Base-by-base conservation (phyloP, 1,284 basidiomycete species). In the Clitocybe nebularis region DNA sequence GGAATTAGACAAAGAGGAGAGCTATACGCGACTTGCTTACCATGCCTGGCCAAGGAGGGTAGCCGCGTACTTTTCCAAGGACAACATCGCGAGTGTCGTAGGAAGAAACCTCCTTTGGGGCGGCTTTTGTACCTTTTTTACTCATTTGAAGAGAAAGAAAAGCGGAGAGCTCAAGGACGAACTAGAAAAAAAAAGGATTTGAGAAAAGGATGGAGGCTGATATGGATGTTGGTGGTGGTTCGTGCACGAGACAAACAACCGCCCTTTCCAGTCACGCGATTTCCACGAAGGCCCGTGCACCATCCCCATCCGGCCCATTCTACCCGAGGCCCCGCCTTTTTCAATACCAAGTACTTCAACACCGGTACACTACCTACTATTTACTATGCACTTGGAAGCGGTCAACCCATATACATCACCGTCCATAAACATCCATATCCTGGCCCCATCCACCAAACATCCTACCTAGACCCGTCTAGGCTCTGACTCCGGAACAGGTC, bases 41-140 rank as follows among this genome's bases (percentile, higher is more conserved):
- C 70, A 86, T 85, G 58, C 81, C 89, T 46, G 91, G 91, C 94
- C 94, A 98, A 21, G 88, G 77, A 9, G 95, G 92, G 69, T 77
- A 98, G 10, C 95, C 94, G 68, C 89, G 89, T 59, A 99, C 72
- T 71, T 96, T 93, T 28, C 81, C 92, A 46, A 97, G 79, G 23
- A 98, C 93, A 55, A 93, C 75, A 61, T 96, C 93, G 59, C 87
- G 64, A 20, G 57, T 50, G 17, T 59, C 58, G 46, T 74, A 75
- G 11, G 63, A 61, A 7, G 61, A 52, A 20, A 57, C 54, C 44
- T 67, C 62, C 51, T 68, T 74, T 40, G 59, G 62, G 36, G 67
- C 55, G 30, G 67, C 54, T 64, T 79, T 80, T 51, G 65, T 54
- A 35, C 59, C 61, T 64, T 80, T 81, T 71, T 80, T 81, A 66